A percentile compares a stretch with the other conserved stretches of the same genome.
These are phyloP conservation scores for Salvia splendens DNA, from an alignment of 257 asterid species.

Conservation along the genomic window DNA sequence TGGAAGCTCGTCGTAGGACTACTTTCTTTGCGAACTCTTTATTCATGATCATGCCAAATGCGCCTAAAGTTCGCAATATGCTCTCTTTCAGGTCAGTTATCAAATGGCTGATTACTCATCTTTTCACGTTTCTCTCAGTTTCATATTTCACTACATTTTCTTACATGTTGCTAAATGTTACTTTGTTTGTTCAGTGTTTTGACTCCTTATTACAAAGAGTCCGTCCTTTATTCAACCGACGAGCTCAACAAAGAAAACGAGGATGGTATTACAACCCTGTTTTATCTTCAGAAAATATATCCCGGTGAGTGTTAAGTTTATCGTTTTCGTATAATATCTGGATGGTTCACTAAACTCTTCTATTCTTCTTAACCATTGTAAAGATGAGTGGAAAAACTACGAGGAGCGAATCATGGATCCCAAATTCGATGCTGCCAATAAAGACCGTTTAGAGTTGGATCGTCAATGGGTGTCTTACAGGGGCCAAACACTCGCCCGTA, in stretches of 20 bases:
- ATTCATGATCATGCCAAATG: constrained; percentile 92
- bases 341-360: constrained; percentile 26
- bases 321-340: constrained; percentile 19
- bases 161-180: constrained; percentile 23
- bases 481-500: constrained; percentile 97
- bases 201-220: constrained; percentile 92
- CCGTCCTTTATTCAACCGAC: constrained; percentile 85
- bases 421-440: constrained; percentile 38
- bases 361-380: constrained; percentile 14
- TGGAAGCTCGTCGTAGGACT: constrained; percentile 94
- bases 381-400: constrained; percentile 92
- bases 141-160: neutral
- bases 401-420: constrained; percentile 69
- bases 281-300: constrained; percentile 91
- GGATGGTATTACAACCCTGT: constrained; percentile 86
- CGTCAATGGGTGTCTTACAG: constrained; percentile 97
- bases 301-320: constrained; percentile 67
- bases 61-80: constrained; percentile 97
- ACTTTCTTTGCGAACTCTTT: constrained; percentile 95
- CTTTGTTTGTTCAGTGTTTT: constrained; percentile 60
- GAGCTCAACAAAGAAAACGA: constrained; percentile 90
- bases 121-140: constrained; percentile 7
- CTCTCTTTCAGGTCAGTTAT: constrained; percentile 86
- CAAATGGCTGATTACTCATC: neutral
- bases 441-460: constrained; percentile 61